These are phyloP conservation scores for Xylaria sp. DNA, from an alignment of 2,329 filamentous ascomycete genomes.

Conservation along the genomic window DNA sequence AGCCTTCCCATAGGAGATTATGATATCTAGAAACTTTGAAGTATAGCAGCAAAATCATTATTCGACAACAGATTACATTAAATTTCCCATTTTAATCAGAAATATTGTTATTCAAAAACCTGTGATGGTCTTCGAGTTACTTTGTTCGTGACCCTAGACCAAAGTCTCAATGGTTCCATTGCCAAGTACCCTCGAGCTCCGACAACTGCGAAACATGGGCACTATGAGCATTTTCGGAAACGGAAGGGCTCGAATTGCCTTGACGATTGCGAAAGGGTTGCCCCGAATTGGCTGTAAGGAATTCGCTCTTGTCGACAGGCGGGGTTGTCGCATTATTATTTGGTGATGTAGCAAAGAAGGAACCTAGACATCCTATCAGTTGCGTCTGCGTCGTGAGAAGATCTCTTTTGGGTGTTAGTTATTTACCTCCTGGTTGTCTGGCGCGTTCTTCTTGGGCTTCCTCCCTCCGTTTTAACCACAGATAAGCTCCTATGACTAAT, in stretches of 20 bases:
- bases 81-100: no score
- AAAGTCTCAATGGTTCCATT: neutral
- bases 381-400: neutral
- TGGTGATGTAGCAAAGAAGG: neutral
- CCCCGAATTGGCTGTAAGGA: neutral
- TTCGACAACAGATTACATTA: no score
- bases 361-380: neutral
- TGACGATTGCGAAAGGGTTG: neutral
- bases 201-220: conserved; percentile 21
- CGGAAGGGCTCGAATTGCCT: neutral
- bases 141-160: no score
- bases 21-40: neutral
- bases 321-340: neutral
- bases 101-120: no score
- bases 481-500: conserved; percentile 24
- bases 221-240: neutral
- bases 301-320: conserved; percentile 1
- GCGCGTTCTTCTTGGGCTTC: neutral
- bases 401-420: neutral
- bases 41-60: neutral
- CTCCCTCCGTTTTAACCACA: conserved; percentile 34
- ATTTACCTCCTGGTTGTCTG: conserved; percentile 11
- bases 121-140: no score
- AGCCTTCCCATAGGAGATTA: neutral
- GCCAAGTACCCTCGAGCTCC: conserved; percentile 29